These are phyloP conservation scores for Gentiana straminea DNA, from an alignment of 257 asterid species.

Conservation along the genomic window DNA sequence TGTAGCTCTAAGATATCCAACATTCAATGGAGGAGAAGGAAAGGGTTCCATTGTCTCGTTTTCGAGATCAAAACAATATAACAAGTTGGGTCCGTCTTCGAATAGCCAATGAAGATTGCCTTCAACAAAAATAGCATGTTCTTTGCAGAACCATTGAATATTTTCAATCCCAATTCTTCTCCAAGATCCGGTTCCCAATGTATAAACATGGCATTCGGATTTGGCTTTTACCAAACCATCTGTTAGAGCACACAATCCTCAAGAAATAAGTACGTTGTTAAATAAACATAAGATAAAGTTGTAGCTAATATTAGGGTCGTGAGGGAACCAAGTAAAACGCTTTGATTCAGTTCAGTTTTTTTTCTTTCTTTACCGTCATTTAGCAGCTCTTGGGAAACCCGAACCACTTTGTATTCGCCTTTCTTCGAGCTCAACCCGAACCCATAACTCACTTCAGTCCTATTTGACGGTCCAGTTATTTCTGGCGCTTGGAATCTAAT, in stretches of 20 bases:
- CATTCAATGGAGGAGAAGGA: conserved; percentile 20
- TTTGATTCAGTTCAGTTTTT: too few species aligned
- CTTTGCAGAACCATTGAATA: conserved; percentile 12
- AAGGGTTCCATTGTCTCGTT: conserved; percentile 25
- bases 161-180: conserved; percentile 15
- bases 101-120: conserved; percentile 39
- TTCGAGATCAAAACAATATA: conserved; percentile 39
- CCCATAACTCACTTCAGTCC: conserved; percentile 20
- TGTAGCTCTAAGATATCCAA: conserved; percentile 20
- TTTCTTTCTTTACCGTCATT: neutral
- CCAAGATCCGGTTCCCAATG: conserved; percentile 28
- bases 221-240: too few species aligned
- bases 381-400: neutral
- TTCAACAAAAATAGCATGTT: conserved; percentile 17
- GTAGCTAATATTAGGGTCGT: too few species aligned
- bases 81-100: conserved; percentile 22
- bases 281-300: too few species aligned
- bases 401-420: conserved; percentile 1
- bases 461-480: conserved; percentile 8
- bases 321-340: too few species aligned
- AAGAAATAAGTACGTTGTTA: too few species aligned
- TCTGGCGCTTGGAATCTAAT: conserved; percentile 18
- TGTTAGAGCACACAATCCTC: too few species aligned
- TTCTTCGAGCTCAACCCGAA: conserved; percentile 16
- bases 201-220: conserved; percentile 32